Percentiles rank a stretch among this genome's conserved stretches.
Conservation (phyloP, 495 filamentous ascomycete genomes). For the Penicillium malachiteum region DNA sequence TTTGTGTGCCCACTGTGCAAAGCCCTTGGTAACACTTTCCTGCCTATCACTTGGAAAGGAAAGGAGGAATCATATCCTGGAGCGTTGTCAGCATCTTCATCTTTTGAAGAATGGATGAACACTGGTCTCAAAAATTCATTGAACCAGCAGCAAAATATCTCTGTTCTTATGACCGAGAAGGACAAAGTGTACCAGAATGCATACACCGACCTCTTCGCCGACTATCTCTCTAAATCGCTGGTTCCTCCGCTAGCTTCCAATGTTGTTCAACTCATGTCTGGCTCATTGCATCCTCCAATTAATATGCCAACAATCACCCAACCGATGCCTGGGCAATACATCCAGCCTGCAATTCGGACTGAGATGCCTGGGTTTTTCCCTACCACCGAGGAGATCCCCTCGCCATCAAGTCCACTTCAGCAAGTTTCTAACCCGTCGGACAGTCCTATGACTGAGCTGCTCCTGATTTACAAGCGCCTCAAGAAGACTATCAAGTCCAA, state of each 20-base stretch:
- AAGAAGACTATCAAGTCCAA: slow-evolving; percentile 76
- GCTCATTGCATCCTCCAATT: slow-evolving; percentile 7
- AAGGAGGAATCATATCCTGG: slow-evolving; percentile 81
- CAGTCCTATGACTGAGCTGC: slow-evolving; percentile 65
- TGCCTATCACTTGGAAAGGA: slow-evolving; percentile 93
- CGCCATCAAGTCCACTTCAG: slow-evolving; percentile 33
- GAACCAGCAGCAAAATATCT: slow-evolving; percentile 35
- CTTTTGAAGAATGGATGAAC: slow-evolving; percentile 60
- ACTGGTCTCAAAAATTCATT: slow-evolving; percentile 31
- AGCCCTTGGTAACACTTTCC: slow-evolving; percentile 90
- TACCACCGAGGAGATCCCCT: slow-evolving; percentile 28
- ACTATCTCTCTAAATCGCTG: slow-evolving; percentile 61
- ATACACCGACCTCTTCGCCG: slow-evolving; percentile 59
- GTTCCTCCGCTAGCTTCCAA: slow-evolving; percentile 60
- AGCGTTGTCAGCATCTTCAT: slow-evolving; percentile 52
- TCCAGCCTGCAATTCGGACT: slow-evolving; percentile 25
- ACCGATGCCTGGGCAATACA: background rate
- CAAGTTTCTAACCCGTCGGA: slow-evolving; percentile 34
- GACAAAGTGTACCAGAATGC: slow-evolving; percentile 34
- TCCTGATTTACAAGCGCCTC: slow-evolving; percentile 75
- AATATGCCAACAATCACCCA: slow-evolving; percentile 20
- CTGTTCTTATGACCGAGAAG: slow-evolving; percentile 40
- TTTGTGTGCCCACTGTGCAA: slow-evolving; percentile 99
- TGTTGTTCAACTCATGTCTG: slow-evolving; percentile 47
- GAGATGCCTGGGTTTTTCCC: slow-evolving; percentile 52